A percentile compares a stretch with the other conserved stretches of the same genome.
Conservation (phyloP, 2,329 filamentous ascomycete species). For the Aspergillus glaucus region DNA sequence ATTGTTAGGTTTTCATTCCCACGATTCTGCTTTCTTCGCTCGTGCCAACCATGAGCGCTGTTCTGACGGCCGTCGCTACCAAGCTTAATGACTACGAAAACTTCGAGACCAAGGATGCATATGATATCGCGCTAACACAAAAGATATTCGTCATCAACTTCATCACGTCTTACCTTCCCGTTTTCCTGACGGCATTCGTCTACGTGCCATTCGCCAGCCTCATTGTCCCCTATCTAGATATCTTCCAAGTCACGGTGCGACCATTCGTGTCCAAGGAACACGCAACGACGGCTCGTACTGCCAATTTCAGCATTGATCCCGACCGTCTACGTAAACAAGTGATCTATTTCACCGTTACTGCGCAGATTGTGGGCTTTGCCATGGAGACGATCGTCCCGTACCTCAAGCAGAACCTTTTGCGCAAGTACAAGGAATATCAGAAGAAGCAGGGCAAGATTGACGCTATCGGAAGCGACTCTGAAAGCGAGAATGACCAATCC, state of each 20-base stretch:
- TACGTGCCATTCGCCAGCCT: slow-evolving; percentile 87
- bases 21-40: slow-evolving; percentile 77
- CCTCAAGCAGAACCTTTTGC: slow-evolving; percentile 70
- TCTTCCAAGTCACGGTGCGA: slow-evolving; percentile 73
- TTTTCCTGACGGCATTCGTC: slow-evolving; percentile 86
- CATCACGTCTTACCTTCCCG: slow-evolving; percentile 87
- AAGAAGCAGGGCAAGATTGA: slow-evolving; percentile 20
- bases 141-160: slow-evolving; percentile 99
- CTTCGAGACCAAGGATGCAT: slow-evolving; percentile 79
- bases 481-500: slow-evolving; percentile 14
- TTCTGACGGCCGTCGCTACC: slow-evolving; percentile 77
- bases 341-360: slow-evolving; percentile 95
- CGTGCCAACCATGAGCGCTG: slow-evolving; percentile 70
- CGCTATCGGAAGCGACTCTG: slow-evolving; percentile 8
- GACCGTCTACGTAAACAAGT: slow-evolving; percentile 81
- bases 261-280: slow-evolving; percentile 71
- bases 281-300: slow-evolving; percentile 49
- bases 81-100: slow-evolving; percentile 81
- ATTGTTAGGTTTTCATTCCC: slow-evolving; percentile 68
- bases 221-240: slow-evolving; percentile 80
- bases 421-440: slow-evolving; percentile 54
- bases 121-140: slow-evolving; percentile 76
- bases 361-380: slow-evolving; percentile 82
- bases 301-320: slow-evolving; percentile 74
- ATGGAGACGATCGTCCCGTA: slow-evolving; percentile 84